Percentiles rank a stretch among this genome's conserved stretches.
Evolutionary conservation across 805 yeast genomes (phyloP).

Genomic region (Myxozyma neglecta): DNA sequence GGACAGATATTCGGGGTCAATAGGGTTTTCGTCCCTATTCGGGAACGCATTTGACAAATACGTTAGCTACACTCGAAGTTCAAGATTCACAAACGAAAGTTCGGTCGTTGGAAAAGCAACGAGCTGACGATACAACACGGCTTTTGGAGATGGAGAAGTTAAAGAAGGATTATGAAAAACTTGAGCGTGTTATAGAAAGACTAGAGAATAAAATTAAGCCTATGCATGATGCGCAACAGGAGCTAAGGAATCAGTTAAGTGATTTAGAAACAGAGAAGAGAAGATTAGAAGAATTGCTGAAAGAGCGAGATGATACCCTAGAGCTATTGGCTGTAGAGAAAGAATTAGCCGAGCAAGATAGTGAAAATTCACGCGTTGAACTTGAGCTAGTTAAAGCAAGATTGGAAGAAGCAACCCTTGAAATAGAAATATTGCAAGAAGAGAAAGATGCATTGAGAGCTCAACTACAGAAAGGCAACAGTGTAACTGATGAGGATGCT

Average conservation of each 20-base stretch:
- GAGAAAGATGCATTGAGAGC: constrained; percentile 30
- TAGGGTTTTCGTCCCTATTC: not conserved
- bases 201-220: constrained; percentile 38
- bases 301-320: constrained; percentile 34
- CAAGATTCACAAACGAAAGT: constrained; percentile 19
- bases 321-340: constrained; percentile 41
- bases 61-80: not conserved
- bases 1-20: too few species aligned
- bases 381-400: constrained; percentile 28
- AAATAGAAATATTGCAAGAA: constrained; percentile 36
- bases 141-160: constrained; percentile 20
- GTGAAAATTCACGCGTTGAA: constrained; percentile 35
- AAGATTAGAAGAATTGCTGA: constrained; percentile 29
- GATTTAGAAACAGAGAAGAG: constrained; percentile 28
- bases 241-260: constrained; percentile 29
- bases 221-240: constrained; percentile 37
- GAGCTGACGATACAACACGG: constrained; percentile 36
- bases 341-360: constrained; percentile 43
- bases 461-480: not conserved
- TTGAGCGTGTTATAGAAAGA: constrained; percentile 35
- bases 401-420: constrained; percentile 34
- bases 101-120: constrained; percentile 28
- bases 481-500: not conserved
- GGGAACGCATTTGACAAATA: not conserved
- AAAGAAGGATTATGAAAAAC: constrained; percentile 33